These are phyloP conservation scores for Aureobasidium sp. DNA, from an alignment of 2,329 filamentous ascomycete species.

Conservation along the genomic window DNA sequence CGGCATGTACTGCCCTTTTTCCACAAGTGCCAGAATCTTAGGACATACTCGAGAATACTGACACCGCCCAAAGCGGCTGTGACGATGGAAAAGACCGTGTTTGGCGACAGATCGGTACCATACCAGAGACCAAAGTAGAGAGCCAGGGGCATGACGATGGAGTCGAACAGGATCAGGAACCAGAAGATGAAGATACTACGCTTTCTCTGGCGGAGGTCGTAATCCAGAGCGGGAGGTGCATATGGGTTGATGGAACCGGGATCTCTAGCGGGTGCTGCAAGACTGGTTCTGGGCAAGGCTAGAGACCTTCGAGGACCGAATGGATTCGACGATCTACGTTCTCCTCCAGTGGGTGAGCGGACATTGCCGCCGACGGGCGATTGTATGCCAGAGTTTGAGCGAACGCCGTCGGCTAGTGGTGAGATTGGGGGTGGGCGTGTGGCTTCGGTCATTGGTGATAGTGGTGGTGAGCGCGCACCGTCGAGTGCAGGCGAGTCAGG, in stretches of 20 bases:
- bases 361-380: neutral
- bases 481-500: neutral
- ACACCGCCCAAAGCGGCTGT: constrained; percentile 47
- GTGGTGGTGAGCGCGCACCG: neutral
- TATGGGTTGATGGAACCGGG: neutral
- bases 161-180: constrained; percentile 53
- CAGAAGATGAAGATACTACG: constrained; percentile 53
- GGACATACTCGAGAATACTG: constrained; percentile 48
- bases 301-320: constrained; percentile 8
- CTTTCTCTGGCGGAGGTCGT: constrained; percentile 48
- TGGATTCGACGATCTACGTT: constrained; percentile 4
- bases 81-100: constrained; percentile 48
- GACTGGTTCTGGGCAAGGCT: constrained; percentile 9
- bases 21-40: constrained; percentile 44
- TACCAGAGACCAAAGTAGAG: constrained; percentile 58
- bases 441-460: neutral
- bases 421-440: neutral
- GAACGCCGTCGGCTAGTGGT: neutral
- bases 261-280: constrained; percentile 10
- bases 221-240: constrained; percentile 48
- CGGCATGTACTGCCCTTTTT: constrained; percentile 47
- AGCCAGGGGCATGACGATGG: constrained; percentile 50
- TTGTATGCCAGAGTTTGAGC: neutral
- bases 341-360: neutral
- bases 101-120: constrained; percentile 44